phyloP scores from a whole-genome alignment of 2,329 filamentous ascomycete species.

The Cadophora malorum region DNA sequence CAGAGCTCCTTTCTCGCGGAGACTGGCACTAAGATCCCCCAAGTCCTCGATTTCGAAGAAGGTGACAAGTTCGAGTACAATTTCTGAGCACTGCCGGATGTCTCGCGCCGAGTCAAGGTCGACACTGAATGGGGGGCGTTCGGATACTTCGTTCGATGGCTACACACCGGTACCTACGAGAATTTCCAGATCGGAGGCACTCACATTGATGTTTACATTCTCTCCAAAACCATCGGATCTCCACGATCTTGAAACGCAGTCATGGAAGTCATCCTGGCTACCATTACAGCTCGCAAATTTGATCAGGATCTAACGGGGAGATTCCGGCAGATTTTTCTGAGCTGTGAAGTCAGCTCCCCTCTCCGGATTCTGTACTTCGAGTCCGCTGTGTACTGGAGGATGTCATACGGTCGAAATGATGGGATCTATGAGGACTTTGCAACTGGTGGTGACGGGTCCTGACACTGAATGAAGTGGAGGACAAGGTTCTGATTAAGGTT shows the following conservation, averaged over 20 bases:
- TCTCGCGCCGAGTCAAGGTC: background rate
- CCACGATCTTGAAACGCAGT: background rate
- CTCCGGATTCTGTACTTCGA: slow-evolving; percentile 10
- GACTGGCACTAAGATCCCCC: background rate
- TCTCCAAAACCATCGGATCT: background rate
- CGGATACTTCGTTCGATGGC: background rate
- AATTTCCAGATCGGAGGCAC: background rate
- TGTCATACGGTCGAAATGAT: background rate
- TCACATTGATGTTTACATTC: background rate
- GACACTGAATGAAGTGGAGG: background rate
- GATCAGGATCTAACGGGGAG: background rate
- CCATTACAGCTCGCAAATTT: background rate
- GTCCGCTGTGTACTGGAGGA: slow-evolving; percentile 1
- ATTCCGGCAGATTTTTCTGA: background rate
- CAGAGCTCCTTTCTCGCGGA: slow-evolving; percentile 7
- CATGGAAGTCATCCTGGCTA: slow-evolving; percentile 4
- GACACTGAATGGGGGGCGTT: slow-evolving; percentile 1
- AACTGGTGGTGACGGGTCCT: background rate
- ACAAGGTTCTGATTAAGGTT: slow-evolving; percentile 1
- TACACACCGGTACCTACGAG: background rate
- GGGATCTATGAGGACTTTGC: background rate
- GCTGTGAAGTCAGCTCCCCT: background rate
- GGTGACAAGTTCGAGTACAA: background rate
- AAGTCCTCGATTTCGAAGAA: background rate
- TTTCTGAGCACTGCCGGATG: background rate